Conservation (phyloP, 768 basidiomycete genomes). For the Xerocomellus dryophilus region DNA sequence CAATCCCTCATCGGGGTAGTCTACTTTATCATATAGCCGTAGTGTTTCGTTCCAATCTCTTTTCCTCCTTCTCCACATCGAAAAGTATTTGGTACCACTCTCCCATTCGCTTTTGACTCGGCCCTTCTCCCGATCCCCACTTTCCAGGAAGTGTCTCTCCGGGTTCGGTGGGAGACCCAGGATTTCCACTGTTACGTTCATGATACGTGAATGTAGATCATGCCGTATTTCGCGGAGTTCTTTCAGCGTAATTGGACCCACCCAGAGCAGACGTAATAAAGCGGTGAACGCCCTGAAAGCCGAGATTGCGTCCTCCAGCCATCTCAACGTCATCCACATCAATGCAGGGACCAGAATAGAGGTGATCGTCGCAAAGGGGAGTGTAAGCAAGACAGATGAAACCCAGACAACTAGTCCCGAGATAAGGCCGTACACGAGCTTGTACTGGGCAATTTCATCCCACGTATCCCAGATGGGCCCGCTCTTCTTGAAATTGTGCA, state of each 20-base stretch:
- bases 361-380: constrained; percentile 60
- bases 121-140: constrained; percentile 68
- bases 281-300: constrained; percentile 72
- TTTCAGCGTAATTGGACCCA: constrained; percentile 57
- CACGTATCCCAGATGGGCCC: constrained; percentile 84
- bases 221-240: constrained; percentile 51
- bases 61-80: constrained; percentile 72
- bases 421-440: constrained; percentile 76
- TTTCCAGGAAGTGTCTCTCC: constrained; percentile 57
- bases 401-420: constrained; percentile 72
- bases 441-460: constrained; percentile 90
- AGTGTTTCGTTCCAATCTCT: constrained; percentile 90
- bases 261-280: constrained; percentile 57
- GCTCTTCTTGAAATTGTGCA: constrained; percentile 73
- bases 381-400: constrained; percentile 50
- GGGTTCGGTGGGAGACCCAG: constrained; percentile 68
- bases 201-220: constrained; percentile 61
- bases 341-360: constrained; percentile 59
- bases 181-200: constrained; percentile 55
- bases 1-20: constrained; percentile 62
- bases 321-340: constrained; percentile 90
- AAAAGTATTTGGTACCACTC: constrained; percentile 72
- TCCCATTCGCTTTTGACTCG: constrained; percentile 65
- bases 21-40: constrained; percentile 75
- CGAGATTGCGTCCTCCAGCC: constrained; percentile 82